Percentiles rank a stretch among this genome's conserved stretches.
Evolutionary conservation across 23 red algal genomes (phyloP).

Genomic region (Gracilaria domingensis): DNA sequence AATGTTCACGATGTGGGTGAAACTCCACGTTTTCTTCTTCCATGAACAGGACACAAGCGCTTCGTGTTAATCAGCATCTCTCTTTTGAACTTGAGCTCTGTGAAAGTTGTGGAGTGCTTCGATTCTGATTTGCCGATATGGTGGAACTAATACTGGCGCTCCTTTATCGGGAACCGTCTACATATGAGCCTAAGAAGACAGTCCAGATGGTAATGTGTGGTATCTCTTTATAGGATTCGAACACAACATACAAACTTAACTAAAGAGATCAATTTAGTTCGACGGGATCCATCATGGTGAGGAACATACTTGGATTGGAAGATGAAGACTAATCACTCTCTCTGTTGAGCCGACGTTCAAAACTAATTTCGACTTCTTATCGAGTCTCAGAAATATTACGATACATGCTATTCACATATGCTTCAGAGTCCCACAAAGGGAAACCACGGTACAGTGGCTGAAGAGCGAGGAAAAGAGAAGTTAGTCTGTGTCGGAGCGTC

Average conservation of each 20-base stretch:
- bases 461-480: background rate
- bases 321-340: background rate
- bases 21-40: too few species aligned
- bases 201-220: too few species aligned
- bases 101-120: too few species aligned
- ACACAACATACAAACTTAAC: background rate
- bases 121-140: background rate
- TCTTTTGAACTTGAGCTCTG: too few species aligned
- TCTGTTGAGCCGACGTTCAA: background rate
- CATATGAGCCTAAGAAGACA: too few species aligned
- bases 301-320: background rate
- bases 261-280: slow-evolving; percentile 11
- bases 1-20: too few species aligned
- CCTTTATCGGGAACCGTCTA: too few species aligned
- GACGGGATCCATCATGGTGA: background rate
- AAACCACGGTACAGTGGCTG: background rate
- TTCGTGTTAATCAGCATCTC: too few species aligned
- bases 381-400: background rate
- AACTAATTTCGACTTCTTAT: background rate
- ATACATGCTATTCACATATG: slow-evolving; percentile 35
- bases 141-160: too few species aligned
- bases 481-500: background rate
- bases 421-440: background rate
- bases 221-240: background rate
- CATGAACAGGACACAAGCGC: too few species aligned